Evolutionary conservation across 2,329 filamentous ascomycete species (phyloP), one percentile per base, ranked within the genome.

Genomic region (Fusarium haematococcum): DNA sequence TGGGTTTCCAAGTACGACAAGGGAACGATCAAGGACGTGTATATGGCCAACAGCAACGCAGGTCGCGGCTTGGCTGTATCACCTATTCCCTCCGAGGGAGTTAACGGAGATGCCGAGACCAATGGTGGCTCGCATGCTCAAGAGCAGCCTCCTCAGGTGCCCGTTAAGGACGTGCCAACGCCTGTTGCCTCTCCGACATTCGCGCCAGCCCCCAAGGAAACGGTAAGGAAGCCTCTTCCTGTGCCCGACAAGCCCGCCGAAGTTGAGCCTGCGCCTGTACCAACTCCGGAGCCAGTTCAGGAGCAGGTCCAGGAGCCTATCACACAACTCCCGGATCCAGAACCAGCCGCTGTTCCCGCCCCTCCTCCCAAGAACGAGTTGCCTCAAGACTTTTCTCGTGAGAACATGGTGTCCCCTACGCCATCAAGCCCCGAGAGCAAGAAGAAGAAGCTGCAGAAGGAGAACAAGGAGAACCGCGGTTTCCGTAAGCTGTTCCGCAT

Each of bases 1-100:
- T 99, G 97, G 97, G 95, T 96, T 35, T 96, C 89, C 82, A 95
- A 95, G 78, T 98, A 98, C 81, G 97, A 98, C 84, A 97, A 97
- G 84, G 92, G 97, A 78, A 88, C 92, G 9, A 92, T 97, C 71
- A 92, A 95, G 63, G 91, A 94, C 73, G 91, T 94, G n/a, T 98
- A 98, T 82, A 87, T 98, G 61, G 90, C 91, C 54, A 92, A 97
- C 80, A 86, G 85, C 57, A 90, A 88, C 74, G 91, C 93, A 48
- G 95, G 95, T 25, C 93, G 90, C 68, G 94, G 94, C 14, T 73
- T 85, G 43, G 68, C 80, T 20, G 73, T 84, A 35, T 80, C 81
- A 16, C 79, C 81, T 16, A 75, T 80, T 59, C 77, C 76, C 64
- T 84, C 86, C 30, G 83, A 83, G 27, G 78, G 80, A 18, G 57